Percentiles rank a stretch among this genome's conserved stretches.
Conservation (phyloP, 306 rosid genomes). For the Acmispon strigosus region DNA sequence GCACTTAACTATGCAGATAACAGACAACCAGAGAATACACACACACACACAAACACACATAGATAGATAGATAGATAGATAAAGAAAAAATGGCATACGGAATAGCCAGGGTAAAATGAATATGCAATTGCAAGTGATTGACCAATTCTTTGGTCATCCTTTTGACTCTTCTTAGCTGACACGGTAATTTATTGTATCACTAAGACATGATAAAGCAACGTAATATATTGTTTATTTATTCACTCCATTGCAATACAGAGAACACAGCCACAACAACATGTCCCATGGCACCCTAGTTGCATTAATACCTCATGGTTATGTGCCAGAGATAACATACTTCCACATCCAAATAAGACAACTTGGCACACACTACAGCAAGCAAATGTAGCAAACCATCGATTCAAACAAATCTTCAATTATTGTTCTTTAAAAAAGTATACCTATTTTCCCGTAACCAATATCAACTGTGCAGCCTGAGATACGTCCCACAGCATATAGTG, state of each 20-base stretch:
- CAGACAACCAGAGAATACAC: neutral
- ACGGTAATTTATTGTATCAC: neutral
- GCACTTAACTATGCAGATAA: neutral
- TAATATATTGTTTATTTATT: neutral
- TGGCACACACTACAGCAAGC: neutral
- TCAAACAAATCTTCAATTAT: slow-evolving; percentile 11
- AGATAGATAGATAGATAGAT: neutral
- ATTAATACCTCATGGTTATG: neutral
- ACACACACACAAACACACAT: neutral
- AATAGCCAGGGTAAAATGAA: neutral
- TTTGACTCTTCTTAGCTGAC: neutral
- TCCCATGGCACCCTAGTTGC: neutral
- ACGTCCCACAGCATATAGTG: slow-evolving; percentile 92
- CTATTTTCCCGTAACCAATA: slow-evolving; percentile 98
- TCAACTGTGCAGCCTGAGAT: slow-evolving; percentile 97
- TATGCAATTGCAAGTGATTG: neutral
- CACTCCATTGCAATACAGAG: neutral
- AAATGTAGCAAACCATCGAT: neutral
- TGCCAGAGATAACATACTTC: neutral
- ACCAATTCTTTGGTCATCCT: neutral
- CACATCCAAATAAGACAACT: neutral
- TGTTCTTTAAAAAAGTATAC: slow-evolving; percentile 29
- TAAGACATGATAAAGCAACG: neutral
- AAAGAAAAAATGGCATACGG: neutral
- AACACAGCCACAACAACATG: neutral